Percentiles rank a stretch among this genome's conserved stretches.
Conservation (phyloP, 2,329 filamentous ascomycete genomes). For the Paecilomyces sp. region DNA sequence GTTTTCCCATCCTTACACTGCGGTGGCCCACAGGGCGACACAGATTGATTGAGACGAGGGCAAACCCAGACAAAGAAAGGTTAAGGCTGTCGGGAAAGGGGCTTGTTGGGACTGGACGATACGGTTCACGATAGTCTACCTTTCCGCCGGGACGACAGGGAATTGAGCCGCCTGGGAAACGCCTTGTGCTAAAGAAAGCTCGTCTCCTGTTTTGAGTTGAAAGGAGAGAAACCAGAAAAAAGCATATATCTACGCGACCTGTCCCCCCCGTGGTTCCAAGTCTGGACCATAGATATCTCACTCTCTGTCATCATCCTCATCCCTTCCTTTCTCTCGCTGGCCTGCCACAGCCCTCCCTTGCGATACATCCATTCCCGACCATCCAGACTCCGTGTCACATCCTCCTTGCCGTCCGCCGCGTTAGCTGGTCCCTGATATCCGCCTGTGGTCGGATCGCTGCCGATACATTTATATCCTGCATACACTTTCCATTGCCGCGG, state of each 20-base stretch:
- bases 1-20: not conserved
- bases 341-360: slow-evolving; percentile 14
- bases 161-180: slow-evolving; percentile 18
- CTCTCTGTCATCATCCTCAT: slow-evolving; percentile 7
- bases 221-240: not conserved
- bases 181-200: not conserved
- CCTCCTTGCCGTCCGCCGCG: slow-evolving; percentile 25
- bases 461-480: not conserved
- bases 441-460: not conserved
- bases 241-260: slow-evolving; percentile 25
- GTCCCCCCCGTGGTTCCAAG: slow-evolving; percentile 16
- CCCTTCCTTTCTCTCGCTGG: slow-evolving; percentile 12
- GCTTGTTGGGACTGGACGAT: slow-evolving; percentile 8
- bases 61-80: not conserved
- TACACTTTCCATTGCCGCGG: not conserved
- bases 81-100: not conserved
- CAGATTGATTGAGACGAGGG: not conserved
- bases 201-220: not conserved
- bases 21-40: not conserved
- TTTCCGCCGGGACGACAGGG: slow-evolving; percentile 22
- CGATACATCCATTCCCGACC: slow-evolving; percentile 11
- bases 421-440: slow-evolving; percentile 17
- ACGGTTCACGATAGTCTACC: slow-evolving; percentile 18
- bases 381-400: not conserved
- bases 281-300: slow-evolving; percentile 11